These are phyloP conservation scores for Peronospora destructor DNA, from an alignment of 352 stramenopile genomes.

Conservation along the genomic window DNA sequence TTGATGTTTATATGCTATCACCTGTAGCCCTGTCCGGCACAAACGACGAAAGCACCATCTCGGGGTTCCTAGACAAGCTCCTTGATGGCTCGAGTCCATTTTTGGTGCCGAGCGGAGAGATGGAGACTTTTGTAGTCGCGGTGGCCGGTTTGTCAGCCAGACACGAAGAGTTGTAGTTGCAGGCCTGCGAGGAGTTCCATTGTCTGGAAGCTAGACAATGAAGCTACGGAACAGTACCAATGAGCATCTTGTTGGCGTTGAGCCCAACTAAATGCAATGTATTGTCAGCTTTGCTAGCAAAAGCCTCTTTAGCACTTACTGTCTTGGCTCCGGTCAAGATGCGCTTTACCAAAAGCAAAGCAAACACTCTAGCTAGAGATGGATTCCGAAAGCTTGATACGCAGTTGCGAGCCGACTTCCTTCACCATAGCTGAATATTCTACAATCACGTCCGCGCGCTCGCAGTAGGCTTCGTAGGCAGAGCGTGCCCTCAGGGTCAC, in stretches of 20 bases:
- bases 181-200: background rate
- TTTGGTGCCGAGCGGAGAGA: conserved; percentile 25
- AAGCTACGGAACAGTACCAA: background rate
- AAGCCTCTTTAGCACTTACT: conserved; percentile 21
- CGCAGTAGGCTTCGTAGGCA: conserved; percentile 30
- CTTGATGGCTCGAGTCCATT: conserved; percentile 55
- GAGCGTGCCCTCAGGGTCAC: background rate
- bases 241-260: background rate
- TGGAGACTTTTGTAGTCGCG: conserved; percentile 22
- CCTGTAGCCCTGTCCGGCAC: conserved; percentile 27
- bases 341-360: background rate
- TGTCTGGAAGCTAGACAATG: conserved; percentile 6
- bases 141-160: conserved; percentile 9
- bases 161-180: conserved; percentile 28
- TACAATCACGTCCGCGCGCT: conserved; percentile 64
- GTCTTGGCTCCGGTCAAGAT: background rate
- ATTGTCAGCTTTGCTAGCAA: background rate
- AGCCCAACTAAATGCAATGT: conserved; percentile 1
- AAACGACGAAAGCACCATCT: conserved; percentile 32
- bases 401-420: conserved; percentile 64
- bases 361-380: conserved; percentile 34
- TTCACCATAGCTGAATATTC: conserved; percentile 68
- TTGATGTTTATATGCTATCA: conserved; percentile 13
- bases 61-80: conserved; percentile 55
- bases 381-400: conserved; percentile 48